Evolutionary conservation across 805 yeast species (phyloP).

Genomic region (Monosporozyma yasuniensis): DNA sequence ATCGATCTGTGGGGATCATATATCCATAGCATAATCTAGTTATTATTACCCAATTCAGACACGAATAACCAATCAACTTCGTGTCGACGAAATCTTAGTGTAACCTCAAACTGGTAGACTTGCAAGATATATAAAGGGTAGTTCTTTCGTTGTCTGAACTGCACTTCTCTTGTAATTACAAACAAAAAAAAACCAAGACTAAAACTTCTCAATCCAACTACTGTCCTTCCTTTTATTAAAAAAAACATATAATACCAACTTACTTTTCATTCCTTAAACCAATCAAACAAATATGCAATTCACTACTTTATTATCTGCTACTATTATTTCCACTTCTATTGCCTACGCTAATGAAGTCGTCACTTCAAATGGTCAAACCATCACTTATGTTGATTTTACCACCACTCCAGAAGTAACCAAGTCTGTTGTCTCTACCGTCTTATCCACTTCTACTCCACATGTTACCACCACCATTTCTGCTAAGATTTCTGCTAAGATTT

Average conservation of each 20-base stretch:
- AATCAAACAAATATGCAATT: conserved; percentile 6
- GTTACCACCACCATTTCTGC: conserved; percentile 26
- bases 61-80: too few relatives aligned
- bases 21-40: too few relatives aligned
- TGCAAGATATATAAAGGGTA: too few relatives aligned
- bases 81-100: too few relatives aligned
- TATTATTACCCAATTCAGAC: too few relatives aligned
- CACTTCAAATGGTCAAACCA: conserved; percentile 5
- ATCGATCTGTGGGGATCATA: too few relatives aligned
- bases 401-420: conserved; percentile 38
- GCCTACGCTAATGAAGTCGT: conserved; percentile 6
- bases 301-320: conserved; percentile 4
- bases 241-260: conserved; percentile 3
- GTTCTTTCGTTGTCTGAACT: too few relatives aligned
- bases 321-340: neutral
- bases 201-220: neutral
- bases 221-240: conserved; percentile 1
- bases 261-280: conserved; percentile 4
- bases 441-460: conserved; percentile 33
- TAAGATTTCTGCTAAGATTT: neutral
- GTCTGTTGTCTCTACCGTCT: conserved; percentile 36
- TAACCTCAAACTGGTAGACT: too few relatives aligned
- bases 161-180: too few relatives aligned
- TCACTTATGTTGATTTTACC: conserved; percentile 37
- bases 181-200: neutral